Base-by-base conservation (phyloP, 192 early-diverging fungal genomes). In the Backusella tuberculispora region DNA sequence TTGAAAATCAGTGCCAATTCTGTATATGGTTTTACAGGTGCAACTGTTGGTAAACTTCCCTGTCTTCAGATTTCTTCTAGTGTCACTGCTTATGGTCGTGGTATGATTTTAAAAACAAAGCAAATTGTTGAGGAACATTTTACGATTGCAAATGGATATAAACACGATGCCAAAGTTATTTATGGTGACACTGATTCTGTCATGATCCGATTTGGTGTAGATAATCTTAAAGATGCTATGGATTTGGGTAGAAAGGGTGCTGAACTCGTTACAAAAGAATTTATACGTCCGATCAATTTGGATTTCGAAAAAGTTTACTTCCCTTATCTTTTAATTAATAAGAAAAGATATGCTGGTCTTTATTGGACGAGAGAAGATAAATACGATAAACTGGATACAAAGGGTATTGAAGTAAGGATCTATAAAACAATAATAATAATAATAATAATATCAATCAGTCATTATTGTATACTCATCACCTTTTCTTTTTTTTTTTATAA, bases 271-370 rank as follows among this genome's bases (percentile, higher is more conserved):
- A 97, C 98, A 7, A 82, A 75, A 24, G 86, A 93, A 73, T 99
- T 99, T 76, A 80, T 95, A 24, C 88, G 85, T 14, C 98, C 97
- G 3, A 99, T 99, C 84, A 98, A 98, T 77, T 85, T 99, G n/a
- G 97, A 99, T 79, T 99, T 99, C 75, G 97, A 99, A 79, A 99
- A 99, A 78, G 96, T 98, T n/a, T 98, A 99, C 68, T 98, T 92
- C 73, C 97, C 97, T 21, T 99, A 98, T 78, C 80, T 99, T 69
- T 83, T 99, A 41, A 98, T 99, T 75, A 98, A 93, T 89, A 99
- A 99, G 84, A 99, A 99, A 85, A 89, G 96, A 43, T 99, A 98
- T 81, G 96, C 97, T 41, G 98, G 97, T 17, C 79, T 99, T 17
- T 99, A 98, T 82, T 98, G 98, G 98, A 98, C 96, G 13, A 88